phyloP scores from a whole-genome alignment of 345 rosid genomes.

The Salix suchowensis region DNA sequence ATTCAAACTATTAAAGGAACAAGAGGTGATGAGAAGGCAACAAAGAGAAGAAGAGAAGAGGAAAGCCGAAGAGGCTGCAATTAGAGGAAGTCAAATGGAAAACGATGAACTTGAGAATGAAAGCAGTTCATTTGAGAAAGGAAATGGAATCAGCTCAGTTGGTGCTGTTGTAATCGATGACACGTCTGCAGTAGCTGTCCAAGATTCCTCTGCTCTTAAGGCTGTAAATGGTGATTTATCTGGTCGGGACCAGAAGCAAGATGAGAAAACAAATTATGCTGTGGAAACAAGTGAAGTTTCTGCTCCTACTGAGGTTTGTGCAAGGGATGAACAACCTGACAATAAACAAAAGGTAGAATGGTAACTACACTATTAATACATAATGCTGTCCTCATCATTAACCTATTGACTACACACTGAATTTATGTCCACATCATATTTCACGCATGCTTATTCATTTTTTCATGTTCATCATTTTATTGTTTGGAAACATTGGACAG shows the following conservation, averaged over 20 bases:
- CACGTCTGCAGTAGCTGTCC: constrained; percentile 8
- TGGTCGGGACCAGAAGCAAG: constrained; percentile 26
- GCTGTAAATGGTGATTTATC: constrained; percentile 45
- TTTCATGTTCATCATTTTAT: not conserved
- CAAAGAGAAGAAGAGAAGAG: constrained; percentile 59
- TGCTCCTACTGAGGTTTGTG: constrained; percentile 18
- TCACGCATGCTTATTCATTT: not conserved
- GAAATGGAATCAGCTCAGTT: constrained; percentile 18
- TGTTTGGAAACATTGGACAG: not conserved
- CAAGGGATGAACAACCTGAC: constrained; percentile 25
- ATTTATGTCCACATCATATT: not conserved
- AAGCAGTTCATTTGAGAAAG: constrained; percentile 13
- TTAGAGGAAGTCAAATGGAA: constrained; percentile 24
- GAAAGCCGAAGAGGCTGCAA: constrained; percentile 43
- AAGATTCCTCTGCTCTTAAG: constrained; percentile 29
- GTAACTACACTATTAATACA: not conserved
- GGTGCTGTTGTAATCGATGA: constrained; percentile 20
- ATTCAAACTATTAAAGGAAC: constrained; percentile 75
- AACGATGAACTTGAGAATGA: constrained; percentile 10
- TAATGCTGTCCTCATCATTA: not conserved
- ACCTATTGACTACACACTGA: not conserved
- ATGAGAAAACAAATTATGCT: constrained; percentile 17
- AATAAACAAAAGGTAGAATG: constrained; percentile 10
- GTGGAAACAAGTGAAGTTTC: constrained; percentile 27
- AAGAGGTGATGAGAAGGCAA: constrained; percentile 62